Percentiles rank a stretch among this genome's conserved stretches.
Evolutionary conservation across 495 filamentous ascomycete genomes (phyloP).

Genomic region (Hyaloscypha finlandica): DNA sequence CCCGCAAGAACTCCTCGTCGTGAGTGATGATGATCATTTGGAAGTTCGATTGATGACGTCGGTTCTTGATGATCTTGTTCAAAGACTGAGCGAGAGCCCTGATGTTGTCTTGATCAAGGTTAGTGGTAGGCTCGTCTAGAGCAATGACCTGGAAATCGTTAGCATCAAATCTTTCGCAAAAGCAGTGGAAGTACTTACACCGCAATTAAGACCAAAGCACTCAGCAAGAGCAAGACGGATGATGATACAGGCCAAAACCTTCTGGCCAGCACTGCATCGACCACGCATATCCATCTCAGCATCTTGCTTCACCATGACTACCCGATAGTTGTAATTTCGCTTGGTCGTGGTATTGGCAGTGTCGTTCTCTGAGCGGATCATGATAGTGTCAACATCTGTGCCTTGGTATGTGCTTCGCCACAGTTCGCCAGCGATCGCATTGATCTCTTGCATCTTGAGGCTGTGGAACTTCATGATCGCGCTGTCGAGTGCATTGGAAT

Average conservation of each 20-base stretch:
- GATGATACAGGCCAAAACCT: constrained; percentile 95
- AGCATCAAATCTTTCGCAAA: constrained; percentile 2
- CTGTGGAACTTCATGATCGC: constrained; percentile 97
- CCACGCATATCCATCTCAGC: constrained; percentile 99
- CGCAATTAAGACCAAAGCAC: constrained; percentile 95
- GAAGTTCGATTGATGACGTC: constrained; percentile 89
- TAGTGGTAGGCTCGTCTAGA: constrained; percentile 97
- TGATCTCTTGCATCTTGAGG: constrained; percentile 98
- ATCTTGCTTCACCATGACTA: constrained; percentile 96
- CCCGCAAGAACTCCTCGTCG: constrained; percentile 92
- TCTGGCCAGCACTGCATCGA: constrained; percentile 93
- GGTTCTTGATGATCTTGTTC: constrained; percentile 81
- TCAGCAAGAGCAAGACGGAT: constrained; percentile 96
- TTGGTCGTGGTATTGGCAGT: constrained; percentile 66
- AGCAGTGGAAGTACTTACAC: constrained; percentile 43
- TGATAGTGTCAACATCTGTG: constrained; percentile 95
- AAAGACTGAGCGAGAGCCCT: constrained; percentile 80
- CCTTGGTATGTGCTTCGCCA: constrained; percentile 98
- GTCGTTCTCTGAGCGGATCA: constrained; percentile 82
- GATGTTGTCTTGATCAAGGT: constrained; percentile 94
- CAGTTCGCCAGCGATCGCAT: constrained; percentile 88
- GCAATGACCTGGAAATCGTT: constrained; percentile 66
- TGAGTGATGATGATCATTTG: constrained; percentile 99
- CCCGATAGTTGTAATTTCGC: constrained; percentile 93
- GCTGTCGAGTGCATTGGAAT: constrained; percentile 78